Conservation (phyloP, 148 eudicot genomes). For the Nyssa sinensis region DNA sequence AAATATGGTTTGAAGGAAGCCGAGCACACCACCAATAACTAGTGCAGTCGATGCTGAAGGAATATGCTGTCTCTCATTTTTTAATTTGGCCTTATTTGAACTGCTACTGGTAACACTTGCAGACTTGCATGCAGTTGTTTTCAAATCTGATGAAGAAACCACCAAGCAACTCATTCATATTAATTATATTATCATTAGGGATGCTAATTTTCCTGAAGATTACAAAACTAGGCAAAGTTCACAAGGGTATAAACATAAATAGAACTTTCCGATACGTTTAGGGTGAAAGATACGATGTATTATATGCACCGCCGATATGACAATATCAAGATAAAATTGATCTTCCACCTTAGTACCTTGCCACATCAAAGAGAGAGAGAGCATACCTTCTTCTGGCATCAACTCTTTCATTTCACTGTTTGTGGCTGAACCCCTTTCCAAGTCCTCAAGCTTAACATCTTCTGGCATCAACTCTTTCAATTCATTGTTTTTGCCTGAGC, state of each 20-base stretch:
- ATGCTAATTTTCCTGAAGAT: not conserved
- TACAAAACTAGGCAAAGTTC: not conserved
- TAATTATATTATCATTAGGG: not conserved
- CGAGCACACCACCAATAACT: constrained; percentile 63
- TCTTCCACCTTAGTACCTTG: not conserved
- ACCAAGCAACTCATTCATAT: not conserved
- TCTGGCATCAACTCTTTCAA: constrained; percentile 17
- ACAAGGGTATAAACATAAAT: not conserved
- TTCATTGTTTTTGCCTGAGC: constrained; percentile 14
- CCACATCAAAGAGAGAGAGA: not conserved
- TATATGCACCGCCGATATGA: not conserved
- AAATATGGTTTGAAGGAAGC: constrained; percentile 65
- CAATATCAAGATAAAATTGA: not conserved
- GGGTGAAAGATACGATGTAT: not conserved
- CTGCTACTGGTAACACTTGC: constrained; percentile 3
- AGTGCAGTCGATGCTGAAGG: constrained; percentile 96
- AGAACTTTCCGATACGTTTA: too few species aligned
- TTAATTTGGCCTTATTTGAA: constrained; percentile 8
- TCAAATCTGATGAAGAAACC: constrained; percentile 20
- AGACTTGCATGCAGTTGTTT: constrained; percentile 25
- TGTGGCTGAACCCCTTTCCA: constrained; percentile 40
- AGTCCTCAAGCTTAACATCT: constrained; percentile 27
- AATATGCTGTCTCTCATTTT: constrained; percentile 48
- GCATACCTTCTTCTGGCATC: constrained; percentile 26
- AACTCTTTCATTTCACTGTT: constrained; percentile 12